Conservation (phyloP, 1,139 yeast genomes). For the Protomyces macrosporus region DNA sequence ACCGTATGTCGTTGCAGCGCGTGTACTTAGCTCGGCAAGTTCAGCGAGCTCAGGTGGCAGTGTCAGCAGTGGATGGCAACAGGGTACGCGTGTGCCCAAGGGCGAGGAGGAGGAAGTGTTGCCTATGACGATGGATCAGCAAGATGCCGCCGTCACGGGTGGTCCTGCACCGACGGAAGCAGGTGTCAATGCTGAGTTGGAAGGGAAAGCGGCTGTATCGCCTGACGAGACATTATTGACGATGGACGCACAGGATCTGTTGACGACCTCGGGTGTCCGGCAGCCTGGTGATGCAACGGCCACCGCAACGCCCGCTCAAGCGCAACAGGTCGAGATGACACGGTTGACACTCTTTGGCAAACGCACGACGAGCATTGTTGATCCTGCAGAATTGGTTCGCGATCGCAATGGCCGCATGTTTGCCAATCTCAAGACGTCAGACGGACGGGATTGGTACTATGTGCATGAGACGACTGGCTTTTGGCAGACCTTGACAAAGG, state of each 20-base stretch:
- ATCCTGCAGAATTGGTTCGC: neutral
- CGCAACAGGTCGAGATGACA: constrained; percentile 3
- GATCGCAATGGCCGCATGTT: constrained; percentile 26
- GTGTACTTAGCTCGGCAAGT: neutral
- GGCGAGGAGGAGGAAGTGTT: neutral
- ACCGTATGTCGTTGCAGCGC: constrained; percentile 22
- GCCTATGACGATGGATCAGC: neutral
- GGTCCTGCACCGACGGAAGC: neutral
- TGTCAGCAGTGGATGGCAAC: neutral
- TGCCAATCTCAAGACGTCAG: constrained; percentile 10
- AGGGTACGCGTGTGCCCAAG: neutral
- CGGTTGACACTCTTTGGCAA: constrained; percentile 14
- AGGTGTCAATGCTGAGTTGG: neutral
- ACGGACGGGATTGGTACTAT: constrained; percentile 14
- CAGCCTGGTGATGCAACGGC: neutral
- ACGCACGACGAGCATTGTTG: neutral
- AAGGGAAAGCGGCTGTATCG: neutral
- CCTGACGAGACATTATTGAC: neutral
- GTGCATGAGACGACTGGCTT: constrained; percentile 21
- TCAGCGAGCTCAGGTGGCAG: neutral
- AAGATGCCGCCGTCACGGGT: neutral
- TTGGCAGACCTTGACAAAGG: constrained; percentile 9
- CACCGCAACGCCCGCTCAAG: constrained; percentile 1
- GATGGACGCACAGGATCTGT: neutral
- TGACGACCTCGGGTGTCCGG: neutral